Percentiles rank a stretch among this genome's conserved stretches.
These are phyloP conservation scores for Phyllostachys edulis DNA, from an alignment of 176 grass and related monocot genomes.

Conservation along the genomic window DNA sequence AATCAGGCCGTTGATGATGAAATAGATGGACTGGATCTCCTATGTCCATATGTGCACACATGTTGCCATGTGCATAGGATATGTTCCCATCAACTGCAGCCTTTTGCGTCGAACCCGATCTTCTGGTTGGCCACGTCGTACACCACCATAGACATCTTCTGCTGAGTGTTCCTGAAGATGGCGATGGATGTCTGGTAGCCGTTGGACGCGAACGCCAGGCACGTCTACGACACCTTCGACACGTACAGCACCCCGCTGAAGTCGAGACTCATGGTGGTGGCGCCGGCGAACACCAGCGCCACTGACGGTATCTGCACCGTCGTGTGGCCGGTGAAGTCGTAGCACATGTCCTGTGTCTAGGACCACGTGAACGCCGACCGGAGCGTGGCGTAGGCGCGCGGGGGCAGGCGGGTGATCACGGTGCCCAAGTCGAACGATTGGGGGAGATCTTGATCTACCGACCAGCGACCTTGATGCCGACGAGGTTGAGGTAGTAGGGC, in stretches of 20 bases:
- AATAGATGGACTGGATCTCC: too few relatives aligned
- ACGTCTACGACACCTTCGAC: conserved; percentile 49
- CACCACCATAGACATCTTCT: conserved; percentile 59
- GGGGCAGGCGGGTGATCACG: conserved; percentile 76
- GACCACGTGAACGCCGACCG: conserved; percentile 32
- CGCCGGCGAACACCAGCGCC: conserved; percentile 55
- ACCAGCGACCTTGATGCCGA: conserved; percentile 54
- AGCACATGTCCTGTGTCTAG: conserved; percentile 79
- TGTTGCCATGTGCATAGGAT: too few relatives aligned
- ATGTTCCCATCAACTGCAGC: conserved; percentile 56
- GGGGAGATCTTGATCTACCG: conserved; percentile 3
- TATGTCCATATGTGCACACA: too few relatives aligned
- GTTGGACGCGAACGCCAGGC: conserved; percentile 79
- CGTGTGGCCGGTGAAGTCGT: conserved; percentile 54
- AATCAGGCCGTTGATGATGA: too few relatives aligned
- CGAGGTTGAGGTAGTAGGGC: too few relatives aligned
- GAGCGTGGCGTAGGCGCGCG: conserved; percentile 49
- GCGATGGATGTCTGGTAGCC: conserved; percentile 28
- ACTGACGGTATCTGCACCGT: conserved; percentile 58
- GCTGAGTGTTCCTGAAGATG: conserved; percentile 83
- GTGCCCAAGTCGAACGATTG: conserved; percentile 80
- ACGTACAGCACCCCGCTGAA: conserved; percentile 64
- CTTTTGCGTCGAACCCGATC: conserved; percentile 64
- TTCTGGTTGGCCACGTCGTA: conserved; percentile 65
- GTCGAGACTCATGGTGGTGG: conserved; percentile 44